Evolutionary conservation across 345 rosid species (phyloP).

Genomic region (Aquilaria yunnanensis): DNA sequence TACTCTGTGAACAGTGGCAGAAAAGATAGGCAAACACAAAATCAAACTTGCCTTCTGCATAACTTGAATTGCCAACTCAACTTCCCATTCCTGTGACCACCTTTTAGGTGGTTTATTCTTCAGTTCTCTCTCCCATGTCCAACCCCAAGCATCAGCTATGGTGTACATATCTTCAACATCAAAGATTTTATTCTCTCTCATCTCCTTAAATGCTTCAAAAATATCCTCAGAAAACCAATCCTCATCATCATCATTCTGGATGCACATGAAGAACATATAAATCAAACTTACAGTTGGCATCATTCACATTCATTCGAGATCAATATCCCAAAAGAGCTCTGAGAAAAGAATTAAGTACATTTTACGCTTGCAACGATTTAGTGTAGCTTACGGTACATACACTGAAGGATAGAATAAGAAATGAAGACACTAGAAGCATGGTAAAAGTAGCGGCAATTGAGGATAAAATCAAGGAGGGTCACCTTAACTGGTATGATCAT

Average conservation of each 20-base stretch:
- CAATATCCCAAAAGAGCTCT: not conserved
- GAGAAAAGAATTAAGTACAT: not conserved
- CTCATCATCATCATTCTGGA: conserved; percentile 74
- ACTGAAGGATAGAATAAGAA: no score
- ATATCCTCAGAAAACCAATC: conserved; percentile 93
- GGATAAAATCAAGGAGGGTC: no score
- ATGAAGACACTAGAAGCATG: no score
- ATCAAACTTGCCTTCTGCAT: conserved; percentile 62
- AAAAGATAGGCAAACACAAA: conserved; percentile 3
- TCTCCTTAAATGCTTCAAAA: conserved; percentile 82
- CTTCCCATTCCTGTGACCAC: conserved; percentile 99
- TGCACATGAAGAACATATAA: conserved; percentile 9
- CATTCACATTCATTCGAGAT: not conserved
- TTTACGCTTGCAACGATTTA: no score
- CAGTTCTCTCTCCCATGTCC: conserved; percentile 94
- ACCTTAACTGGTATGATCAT: no score
- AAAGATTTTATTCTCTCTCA: conserved; percentile 70
- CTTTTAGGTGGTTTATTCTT: conserved; percentile 64
- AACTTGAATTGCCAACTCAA: conserved; percentile 71
- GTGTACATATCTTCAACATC: conserved; percentile 88
- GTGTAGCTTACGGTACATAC: no score
- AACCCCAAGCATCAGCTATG: conserved; percentile 97
- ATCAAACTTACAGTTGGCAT: not conserved
- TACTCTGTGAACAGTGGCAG: not conserved
- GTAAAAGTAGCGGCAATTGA: no score